These are phyloP conservation scores for Flaveria robusta DNA, from an alignment of 129 eudicot species.

Conservation along the genomic window DNA sequence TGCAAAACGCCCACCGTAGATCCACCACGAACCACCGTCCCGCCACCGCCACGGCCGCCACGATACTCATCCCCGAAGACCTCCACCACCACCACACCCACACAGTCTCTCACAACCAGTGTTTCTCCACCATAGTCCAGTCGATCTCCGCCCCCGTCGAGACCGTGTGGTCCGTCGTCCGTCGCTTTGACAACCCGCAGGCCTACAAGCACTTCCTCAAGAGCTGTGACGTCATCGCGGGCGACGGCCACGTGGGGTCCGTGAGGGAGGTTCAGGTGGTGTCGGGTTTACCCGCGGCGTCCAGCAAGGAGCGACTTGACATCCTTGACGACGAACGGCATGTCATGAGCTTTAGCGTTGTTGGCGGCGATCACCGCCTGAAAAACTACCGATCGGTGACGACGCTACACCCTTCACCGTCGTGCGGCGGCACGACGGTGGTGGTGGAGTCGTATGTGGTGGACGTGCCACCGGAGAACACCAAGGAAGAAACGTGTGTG, in stretches of 20 bases:
- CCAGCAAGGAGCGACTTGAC: constrained; percentile 79
- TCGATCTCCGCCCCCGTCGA: constrained; percentile 62
- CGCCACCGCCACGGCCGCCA: background rate
- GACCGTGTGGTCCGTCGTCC: constrained; percentile 69
- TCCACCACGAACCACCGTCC: constrained; percentile 26
- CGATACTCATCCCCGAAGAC: constrained; percentile 47
- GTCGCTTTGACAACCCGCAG: constrained; percentile 81
- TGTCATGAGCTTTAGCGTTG: constrained; percentile 68
- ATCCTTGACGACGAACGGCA: constrained; percentile 76
- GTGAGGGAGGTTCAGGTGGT: constrained; percentile 73
- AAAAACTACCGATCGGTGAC: constrained; percentile 80
- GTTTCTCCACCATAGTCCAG: constrained; percentile 62
- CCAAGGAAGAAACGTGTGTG: constrained; percentile 77
- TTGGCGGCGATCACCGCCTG: constrained; percentile 82
- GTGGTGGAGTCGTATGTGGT: constrained; percentile 90
- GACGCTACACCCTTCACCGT: constrained; percentile 49
- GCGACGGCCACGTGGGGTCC: constrained; percentile 78
- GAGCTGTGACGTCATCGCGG: constrained; percentile 65
- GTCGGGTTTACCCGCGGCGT: constrained; percentile 79
- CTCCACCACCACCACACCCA: constrained; percentile 65
- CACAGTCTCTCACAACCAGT: constrained; percentile 55
- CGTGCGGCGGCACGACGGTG: constrained; percentile 51
- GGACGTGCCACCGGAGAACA: constrained; percentile 77
- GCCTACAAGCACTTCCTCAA: constrained; percentile 74
- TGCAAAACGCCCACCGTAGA: constrained; percentile 34